These are phyloP conservation scores for Annulohypoxylon stygium DNA, from an alignment of 495 filamentous ascomycete genomes.

Conservation along the genomic window DNA sequence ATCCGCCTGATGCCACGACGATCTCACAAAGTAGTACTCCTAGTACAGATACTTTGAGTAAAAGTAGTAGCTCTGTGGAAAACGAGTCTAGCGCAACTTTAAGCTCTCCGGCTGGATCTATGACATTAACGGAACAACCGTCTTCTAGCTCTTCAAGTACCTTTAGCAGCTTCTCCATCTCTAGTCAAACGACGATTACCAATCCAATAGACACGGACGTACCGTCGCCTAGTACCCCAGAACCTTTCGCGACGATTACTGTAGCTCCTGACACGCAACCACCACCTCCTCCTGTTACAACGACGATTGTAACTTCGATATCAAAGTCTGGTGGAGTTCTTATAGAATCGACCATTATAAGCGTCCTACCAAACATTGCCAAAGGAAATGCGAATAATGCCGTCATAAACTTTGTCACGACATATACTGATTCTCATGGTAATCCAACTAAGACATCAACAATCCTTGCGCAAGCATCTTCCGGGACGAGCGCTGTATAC, in stretches of 20 bases:
- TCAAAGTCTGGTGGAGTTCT: background rate
- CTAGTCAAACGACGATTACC: background rate
- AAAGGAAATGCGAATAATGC: slow-evolving; percentile 4
- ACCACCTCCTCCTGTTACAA: slow-evolving; percentile 21
- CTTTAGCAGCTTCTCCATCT: background rate
- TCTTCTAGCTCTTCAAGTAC: slow-evolving; percentile 13
- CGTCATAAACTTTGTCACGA: background rate
- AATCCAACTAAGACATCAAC: slow-evolving; percentile 28
- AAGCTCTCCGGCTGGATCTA: background rate
- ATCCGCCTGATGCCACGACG: slow-evolving; percentile 6
- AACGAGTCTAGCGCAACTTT: background rate
- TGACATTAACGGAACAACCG: background rate
- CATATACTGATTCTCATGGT: slow-evolving; percentile 23
- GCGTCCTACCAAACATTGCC: background rate
- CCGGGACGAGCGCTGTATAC: background rate
- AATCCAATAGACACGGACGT: background rate
- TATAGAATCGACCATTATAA: slow-evolving; percentile 11
- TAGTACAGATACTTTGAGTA: slow-evolving; percentile 2
- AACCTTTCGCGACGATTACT: slow-evolving; percentile 29
- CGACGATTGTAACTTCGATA: slow-evolving; percentile 30
- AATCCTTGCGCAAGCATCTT: slow-evolving; percentile 4
- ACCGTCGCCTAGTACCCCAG: background rate
- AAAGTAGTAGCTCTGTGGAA: background rate
- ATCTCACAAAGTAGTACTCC: background rate
- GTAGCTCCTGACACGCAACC: background rate